Conservation (phyloP, 139 green algal genomes). For the Picochlorum sp. region DNA sequence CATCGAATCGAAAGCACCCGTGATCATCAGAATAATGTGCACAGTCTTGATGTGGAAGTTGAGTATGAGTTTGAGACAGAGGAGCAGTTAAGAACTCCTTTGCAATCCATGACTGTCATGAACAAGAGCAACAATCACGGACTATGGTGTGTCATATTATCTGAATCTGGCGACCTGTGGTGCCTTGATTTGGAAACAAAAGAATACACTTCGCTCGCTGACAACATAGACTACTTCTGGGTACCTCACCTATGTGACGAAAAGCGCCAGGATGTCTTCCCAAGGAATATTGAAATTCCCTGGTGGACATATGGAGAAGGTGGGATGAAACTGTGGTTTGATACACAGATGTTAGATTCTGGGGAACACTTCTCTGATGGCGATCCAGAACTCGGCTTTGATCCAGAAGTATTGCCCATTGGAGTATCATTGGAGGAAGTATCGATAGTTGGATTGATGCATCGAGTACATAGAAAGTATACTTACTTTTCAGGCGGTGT, state of each 20-base stretch:
- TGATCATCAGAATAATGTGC: neutral
- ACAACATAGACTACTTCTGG: too few species aligned
- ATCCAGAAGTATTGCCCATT: slow-evolving; percentile 88
- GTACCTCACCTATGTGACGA: too few species aligned
- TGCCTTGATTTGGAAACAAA: too few species aligned
- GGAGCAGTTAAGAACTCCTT: too few species aligned
- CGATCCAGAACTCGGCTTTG: slow-evolving; percentile 95
- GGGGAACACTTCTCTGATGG: slow-evolving; percentile 23
- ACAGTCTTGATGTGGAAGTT: neutral
- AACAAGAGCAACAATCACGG: too few species aligned
- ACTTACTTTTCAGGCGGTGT: slow-evolving; percentile 6
- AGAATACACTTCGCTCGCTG: too few species aligned
- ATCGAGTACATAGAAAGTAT: slow-evolving; percentile 40
- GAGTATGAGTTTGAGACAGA: neutral
- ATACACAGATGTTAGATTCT: too few species aligned
- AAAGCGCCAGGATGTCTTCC: too few species aligned
- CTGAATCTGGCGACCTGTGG: too few species aligned
- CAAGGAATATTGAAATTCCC: slow-evolving; percentile 65
- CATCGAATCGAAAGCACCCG: too few species aligned
- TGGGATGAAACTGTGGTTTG: slow-evolving; percentile 93
- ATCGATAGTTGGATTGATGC: slow-evolving; percentile 72
- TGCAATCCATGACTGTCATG: too few species aligned
- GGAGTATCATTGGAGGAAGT: slow-evolving; percentile 78
- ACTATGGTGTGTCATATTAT: too few species aligned
- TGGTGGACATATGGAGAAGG: slow-evolving; percentile 90